phyloP scores from a whole-genome alignment of 1,284 basidiomycete species.

The Trametes hirsuta region DNA sequence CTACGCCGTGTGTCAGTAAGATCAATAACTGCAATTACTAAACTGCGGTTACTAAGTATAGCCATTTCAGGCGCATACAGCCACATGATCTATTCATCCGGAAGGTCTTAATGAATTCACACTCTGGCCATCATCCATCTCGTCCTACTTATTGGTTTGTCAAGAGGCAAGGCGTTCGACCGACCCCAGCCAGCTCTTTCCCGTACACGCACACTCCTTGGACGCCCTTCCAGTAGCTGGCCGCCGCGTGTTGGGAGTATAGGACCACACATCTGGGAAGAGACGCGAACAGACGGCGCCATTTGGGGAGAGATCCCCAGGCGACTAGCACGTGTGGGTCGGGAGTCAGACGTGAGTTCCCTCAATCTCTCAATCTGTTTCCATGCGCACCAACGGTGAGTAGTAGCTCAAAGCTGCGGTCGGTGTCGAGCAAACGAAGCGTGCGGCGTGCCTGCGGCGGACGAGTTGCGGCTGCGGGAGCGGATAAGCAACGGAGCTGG shows the following conservation, averaged over 20 bases:
- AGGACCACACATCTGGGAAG: neutral
- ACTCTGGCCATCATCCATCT: neutral
- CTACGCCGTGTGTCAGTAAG: neutral
- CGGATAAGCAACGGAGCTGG: slow-evolving; percentile 24
- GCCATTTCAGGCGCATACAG: neutral
- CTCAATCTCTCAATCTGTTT: neutral
- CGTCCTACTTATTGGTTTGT: neutral
- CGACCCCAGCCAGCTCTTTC: no score
- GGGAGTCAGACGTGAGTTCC: slow-evolving; percentile 21
- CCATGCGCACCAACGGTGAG: slow-evolving; percentile 2
- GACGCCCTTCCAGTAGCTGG: no score
- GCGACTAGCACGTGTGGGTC: slow-evolving; percentile 19
- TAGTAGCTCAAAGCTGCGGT: neutral
- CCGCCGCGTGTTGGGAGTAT: no score
- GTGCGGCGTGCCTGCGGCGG: slow-evolving; percentile 8
- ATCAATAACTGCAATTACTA: neutral
- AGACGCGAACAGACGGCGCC: neutral
- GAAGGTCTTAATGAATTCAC: neutral
- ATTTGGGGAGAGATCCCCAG: neutral
- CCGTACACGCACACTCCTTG: no score
- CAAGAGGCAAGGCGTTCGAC: no score
- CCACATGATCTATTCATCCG: slow-evolving; percentile 2
- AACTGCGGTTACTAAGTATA: neutral
- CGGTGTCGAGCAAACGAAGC: neutral
- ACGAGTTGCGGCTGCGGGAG: slow-evolving; percentile 10